Conservation (phyloP, 768 basidiomycete species). For the Paxillus involutus region DNA sequence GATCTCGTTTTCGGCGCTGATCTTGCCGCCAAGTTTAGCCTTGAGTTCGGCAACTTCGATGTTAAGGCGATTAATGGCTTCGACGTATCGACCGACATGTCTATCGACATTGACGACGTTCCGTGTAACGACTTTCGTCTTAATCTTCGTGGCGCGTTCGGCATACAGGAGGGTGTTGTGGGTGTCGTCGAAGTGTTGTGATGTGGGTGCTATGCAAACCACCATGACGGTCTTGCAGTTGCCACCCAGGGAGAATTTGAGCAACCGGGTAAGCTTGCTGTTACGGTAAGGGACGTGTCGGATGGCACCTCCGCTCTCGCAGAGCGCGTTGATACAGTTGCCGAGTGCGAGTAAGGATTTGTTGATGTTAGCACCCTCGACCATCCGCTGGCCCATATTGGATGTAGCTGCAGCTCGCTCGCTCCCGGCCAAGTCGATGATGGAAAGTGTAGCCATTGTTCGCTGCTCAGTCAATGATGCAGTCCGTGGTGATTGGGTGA, state of each 20-base stretch:
- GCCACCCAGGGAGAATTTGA: conserved; percentile 97
- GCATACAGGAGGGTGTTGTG: conserved; percentile 98
- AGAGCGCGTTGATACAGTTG: conserved; percentile 98
- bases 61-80: conserved; percentile 89
- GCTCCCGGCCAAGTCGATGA: conserved; percentile 97
- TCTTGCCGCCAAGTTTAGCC: conserved; percentile 76
- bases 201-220: conserved; percentile 94
- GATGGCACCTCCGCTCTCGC: conserved; percentile 84
- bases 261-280: conserved; percentile 94
- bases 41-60: conserved; percentile 83
- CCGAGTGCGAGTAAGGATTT: conserved; percentile 96
- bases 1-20: conserved; percentile 59
- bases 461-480: conserved; percentile 80
- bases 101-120: conserved; percentile 95
- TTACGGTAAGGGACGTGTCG: conserved; percentile 97
- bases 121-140: conserved; percentile 93
- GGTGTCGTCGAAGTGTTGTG: conserved; percentile 96
- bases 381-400: conserved; percentile 98
- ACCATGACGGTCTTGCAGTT: conserved; percentile 99
- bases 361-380: conserved; percentile 99
- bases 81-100: conserved; percentile 93
- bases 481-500: conserved; percentile 84
- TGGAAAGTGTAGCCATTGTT: conserved; percentile 89
- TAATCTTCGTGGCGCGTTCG: conserved; percentile 97
- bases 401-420: conserved; percentile 95